phyloP scores from a whole-genome alignment of 495 filamentous ascomycete genomes.

The Amorphotheca resinae region DNA sequence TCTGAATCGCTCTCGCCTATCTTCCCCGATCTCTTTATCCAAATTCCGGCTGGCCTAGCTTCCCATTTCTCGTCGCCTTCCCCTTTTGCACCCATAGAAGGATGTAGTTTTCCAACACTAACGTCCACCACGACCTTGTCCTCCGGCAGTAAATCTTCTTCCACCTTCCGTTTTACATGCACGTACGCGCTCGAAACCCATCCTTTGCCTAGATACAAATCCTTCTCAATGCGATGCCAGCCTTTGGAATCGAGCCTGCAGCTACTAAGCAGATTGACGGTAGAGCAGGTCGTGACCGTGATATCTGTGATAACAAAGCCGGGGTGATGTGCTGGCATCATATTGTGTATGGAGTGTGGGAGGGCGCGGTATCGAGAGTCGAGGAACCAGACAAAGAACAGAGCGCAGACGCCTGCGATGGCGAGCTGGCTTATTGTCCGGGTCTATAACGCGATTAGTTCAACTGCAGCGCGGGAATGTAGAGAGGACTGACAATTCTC shows the following conservation, averaged over 20 bases:
- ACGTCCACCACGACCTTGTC: slow-evolving; percentile 82
- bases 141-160: slow-evolving; percentile 61
- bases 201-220: slow-evolving; percentile 65
- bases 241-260: slow-evolving; percentile 64
- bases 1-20: slow-evolving; percentile 68
- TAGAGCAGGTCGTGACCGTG: slow-evolving; percentile 64
- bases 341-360: slow-evolving; percentile 67
- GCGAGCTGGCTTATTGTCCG: slow-evolving; percentile 75
- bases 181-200: slow-evolving; percentile 73
- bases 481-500: slow-evolving; percentile 26
- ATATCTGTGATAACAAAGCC: slow-evolving; percentile 83
- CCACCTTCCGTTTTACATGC: slow-evolving; percentile 73
- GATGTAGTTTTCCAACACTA: slow-evolving; percentile 65
- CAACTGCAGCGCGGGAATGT: neutral
- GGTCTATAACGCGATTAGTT: slow-evolving; percentile 34
- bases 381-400: slow-evolving; percentile 57
- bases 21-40: slow-evolving; percentile 72
- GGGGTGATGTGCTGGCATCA: slow-evolving; percentile 69
- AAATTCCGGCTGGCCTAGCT: slow-evolving; percentile 62
- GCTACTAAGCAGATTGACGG: slow-evolving; percentile 58
- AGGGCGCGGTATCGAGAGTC: slow-evolving; percentile 74
- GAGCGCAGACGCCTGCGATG: slow-evolving; percentile 38
- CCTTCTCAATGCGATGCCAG: slow-evolving; percentile 87
- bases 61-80: slow-evolving; percentile 70
- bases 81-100: slow-evolving; percentile 34